Base-by-base conservation (phyloP, 139 green algal species). In the Closterium sp. region DNA sequence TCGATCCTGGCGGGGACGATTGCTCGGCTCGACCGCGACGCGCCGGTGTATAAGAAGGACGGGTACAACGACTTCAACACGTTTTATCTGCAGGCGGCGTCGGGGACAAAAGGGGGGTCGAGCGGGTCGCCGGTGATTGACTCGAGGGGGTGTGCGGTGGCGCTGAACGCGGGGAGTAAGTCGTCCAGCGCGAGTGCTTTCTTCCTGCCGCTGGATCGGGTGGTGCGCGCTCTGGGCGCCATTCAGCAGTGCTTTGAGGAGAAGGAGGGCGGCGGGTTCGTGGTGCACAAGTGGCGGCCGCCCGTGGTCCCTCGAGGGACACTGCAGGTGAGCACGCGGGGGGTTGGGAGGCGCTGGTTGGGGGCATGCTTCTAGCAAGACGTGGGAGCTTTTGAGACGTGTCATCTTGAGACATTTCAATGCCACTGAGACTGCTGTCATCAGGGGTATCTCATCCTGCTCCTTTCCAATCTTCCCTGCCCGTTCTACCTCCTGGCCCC, bases 21-120 rank as follows among this genome's bases (percentile, higher is more conserved):
- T 28, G 97, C 97, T 0, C 94, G 97, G 25, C 94, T 99, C 32
- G 97, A 99, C 91, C 94, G 97, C 23, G 97, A 98, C 91, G 97
- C 97, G 0, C 97, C 97, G 1, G 84, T 93, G 21, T 98, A 98
- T 88, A 93, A 94, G 32, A 94, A 93, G 38, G 96, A 96, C 32
- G 91, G 92, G 4, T 98, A 97, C 95, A 98, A 98, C 88, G 97
- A 99, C 94, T 98, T 98, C 95, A 99, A 99, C 94, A 98, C 97
- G 34, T 98, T 95, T 83, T 95, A 95, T 76, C 25, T 95, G 86
- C 91, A 93, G 91, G 97, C 97, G 1, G 97, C 97, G 0, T 96
- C 94, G 5, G 96, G 94, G 36, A 96, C 94, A 33, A 98, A 98
- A 94, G 97, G 97, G 30, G 97, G 97, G 35, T 96, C 94, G 91